phyloP scores from a whole-genome alignment of 2,329 filamentous ascomycete genomes.

The Calonectria pseudoturangicola region DNA sequence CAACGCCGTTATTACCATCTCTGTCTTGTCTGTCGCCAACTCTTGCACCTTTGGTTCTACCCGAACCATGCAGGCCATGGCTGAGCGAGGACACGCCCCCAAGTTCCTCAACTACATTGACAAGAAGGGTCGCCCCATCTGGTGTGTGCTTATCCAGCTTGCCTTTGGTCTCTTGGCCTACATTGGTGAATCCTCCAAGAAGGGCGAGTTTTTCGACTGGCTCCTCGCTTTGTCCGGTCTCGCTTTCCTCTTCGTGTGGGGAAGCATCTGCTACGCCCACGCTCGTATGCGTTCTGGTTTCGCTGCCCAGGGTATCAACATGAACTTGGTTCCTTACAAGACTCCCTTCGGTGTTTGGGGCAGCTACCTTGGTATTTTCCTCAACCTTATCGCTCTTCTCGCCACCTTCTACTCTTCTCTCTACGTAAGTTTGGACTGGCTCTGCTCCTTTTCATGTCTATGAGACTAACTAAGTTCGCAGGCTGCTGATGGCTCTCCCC shows the following conservation, averaged over 20 bases:
- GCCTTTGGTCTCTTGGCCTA: slow-evolving; percentile 84
- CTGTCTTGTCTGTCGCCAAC: slow-evolving; percentile 93
- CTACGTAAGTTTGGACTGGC: slow-evolving; percentile 36
- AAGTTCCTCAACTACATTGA: slow-evolving; percentile 87
- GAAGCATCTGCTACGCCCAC: slow-evolving; percentile 88
- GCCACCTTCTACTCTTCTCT: slow-evolving; percentile 87
- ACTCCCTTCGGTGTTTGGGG: slow-evolving; percentile 88
- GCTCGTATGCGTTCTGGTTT: slow-evolving; percentile 92
- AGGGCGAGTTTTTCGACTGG: slow-evolving; percentile 85
- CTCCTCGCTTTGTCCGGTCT: slow-evolving; percentile 84
- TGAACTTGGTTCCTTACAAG: slow-evolving; percentile 86
- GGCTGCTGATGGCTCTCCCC: slow-evolving; percentile 76
- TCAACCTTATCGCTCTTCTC: slow-evolving; percentile 86
- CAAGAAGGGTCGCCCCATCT: slow-evolving; percentile 85
- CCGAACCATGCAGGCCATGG: slow-evolving; percentile 90
- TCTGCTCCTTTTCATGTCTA: too few relatives aligned
- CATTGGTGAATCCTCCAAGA: slow-evolving; percentile 78
- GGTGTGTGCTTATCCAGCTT: slow-evolving; percentile 81
- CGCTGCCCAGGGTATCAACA: slow-evolving; percentile 78
- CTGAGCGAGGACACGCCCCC: slow-evolving; percentile 90
- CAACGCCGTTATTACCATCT: slow-evolving; percentile 94
- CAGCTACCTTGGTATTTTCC: slow-evolving; percentile 85
- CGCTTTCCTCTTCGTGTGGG: slow-evolving; percentile 88
- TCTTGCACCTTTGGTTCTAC: slow-evolving; percentile 94
- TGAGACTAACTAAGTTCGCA: slow-evolving; percentile 14